Evolutionary conservation across 306 rosid species (phyloP).

Genomic region (Cyclanthera cordifolia): DNA sequence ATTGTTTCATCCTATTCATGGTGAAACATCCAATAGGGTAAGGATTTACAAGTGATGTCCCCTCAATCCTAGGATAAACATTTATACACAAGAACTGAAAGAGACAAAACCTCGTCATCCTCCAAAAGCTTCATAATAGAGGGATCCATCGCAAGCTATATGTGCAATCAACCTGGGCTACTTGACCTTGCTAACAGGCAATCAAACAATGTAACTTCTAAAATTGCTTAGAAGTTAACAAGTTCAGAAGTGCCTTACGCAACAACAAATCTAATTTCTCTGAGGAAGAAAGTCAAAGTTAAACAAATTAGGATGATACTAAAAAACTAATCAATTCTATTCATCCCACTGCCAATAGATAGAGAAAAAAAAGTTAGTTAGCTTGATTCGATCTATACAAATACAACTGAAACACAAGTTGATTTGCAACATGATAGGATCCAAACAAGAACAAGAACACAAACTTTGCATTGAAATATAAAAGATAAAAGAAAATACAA

Average conservation of each 20-base stretch:
- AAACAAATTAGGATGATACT: constrained; percentile 1
- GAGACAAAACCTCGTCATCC: constrained; percentile 62
- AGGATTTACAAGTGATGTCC: constrained; percentile 8
- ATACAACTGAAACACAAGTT: not conserved
- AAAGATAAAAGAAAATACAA: too few relatives aligned
- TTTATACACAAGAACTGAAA: constrained; percentile 7
- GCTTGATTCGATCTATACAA: not conserved
- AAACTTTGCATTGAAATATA: too few relatives aligned
- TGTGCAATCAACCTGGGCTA: not conserved
- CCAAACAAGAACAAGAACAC: too few relatives aligned
- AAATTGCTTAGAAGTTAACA: not conserved
- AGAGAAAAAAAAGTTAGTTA: not conserved
- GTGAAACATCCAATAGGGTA: not conserved
- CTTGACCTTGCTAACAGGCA: not conserved
- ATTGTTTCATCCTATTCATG: constrained; percentile 60
- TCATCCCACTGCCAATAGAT: not conserved
- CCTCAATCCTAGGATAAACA: constrained; percentile 1
- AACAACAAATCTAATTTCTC: not conserved
- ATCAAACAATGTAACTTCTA: not conserved
- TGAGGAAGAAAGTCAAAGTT: not conserved
- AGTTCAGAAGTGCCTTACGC: not conserved
- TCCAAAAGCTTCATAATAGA: constrained; percentile 84
- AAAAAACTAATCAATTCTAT: not conserved
- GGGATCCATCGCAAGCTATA: constrained; percentile 47
- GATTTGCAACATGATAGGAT: not conserved